These are phyloP conservation scores for Citrus reticulata DNA, from an alignment of 345 rosid species.

Conservation along the genomic window DNA sequence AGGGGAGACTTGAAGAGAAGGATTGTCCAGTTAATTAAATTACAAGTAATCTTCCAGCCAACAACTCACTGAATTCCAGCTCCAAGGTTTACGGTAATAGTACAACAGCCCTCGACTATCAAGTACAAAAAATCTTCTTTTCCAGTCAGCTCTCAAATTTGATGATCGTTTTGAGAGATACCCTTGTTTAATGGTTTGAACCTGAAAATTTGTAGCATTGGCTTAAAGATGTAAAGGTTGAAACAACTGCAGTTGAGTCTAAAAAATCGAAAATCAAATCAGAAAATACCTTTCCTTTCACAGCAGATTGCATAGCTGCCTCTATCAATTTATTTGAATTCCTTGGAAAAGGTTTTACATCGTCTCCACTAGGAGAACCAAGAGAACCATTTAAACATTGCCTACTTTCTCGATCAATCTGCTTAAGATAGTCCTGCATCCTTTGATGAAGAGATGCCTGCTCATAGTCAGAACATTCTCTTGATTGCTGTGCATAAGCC, in stretches of 20 bases:
- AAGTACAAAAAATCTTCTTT: constrained; percentile 77
- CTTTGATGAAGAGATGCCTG: constrained; percentile 70
- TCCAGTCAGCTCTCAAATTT: constrained; percentile 80
- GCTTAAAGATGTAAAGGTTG: not conserved
- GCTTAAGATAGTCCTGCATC: constrained; percentile 67
- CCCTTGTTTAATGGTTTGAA: constrained; percentile 77
- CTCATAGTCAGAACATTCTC: constrained; percentile 79
- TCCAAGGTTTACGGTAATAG: constrained; percentile 73
- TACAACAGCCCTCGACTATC: constrained; percentile 82
- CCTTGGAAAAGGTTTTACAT: constrained; percentile 37
- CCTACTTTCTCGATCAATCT: constrained; percentile 56
- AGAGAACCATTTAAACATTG: constrained; percentile 19
- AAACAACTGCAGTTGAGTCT: not conserved
- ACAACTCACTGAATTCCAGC: constrained; percentile 56
- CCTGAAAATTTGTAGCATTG: constrained; percentile 32
- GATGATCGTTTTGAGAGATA: constrained; percentile 83
- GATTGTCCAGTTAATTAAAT: not conserved
- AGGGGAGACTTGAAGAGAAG: constrained; percentile 4
- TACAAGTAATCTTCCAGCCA: constrained; percentile 11
- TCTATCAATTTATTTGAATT: constrained; percentile 69
- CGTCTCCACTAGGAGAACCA: constrained; percentile 40
- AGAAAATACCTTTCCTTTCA: constrained; percentile 57
- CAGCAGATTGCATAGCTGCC: constrained; percentile 76
- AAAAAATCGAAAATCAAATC: not conserved
- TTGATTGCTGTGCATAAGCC: constrained; percentile 78